Evolutionary conservation across 345 rosid species (phyloP), one percentile per base, ranked within the genome.

Genomic region (Lepidium sativum): DNA sequence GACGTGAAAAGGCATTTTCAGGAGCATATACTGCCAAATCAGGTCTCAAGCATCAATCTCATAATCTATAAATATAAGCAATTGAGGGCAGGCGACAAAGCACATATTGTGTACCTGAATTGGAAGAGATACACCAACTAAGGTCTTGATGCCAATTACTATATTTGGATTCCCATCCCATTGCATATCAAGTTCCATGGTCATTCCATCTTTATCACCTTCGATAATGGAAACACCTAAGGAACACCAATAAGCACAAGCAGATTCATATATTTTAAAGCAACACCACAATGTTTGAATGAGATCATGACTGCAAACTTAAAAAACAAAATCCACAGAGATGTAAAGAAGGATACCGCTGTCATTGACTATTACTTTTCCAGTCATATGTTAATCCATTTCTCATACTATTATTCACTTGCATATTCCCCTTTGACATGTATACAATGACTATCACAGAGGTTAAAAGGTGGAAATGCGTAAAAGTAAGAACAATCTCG

Each of bases 161-260:
- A 94, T 86, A 76, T 72, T 90, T 60, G 97, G 90, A 80, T 94
- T 90, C 16, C 91, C 99, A 82, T 94, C 99, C 99, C 99, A 94
- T 32, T 87, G 81, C 92, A 94, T 83, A 70, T 94, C 99, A 79
- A 94, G 75, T 77, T 94, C 99, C 92, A 90, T 82, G n/a, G 87
- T 94, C 60, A 90, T 61, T 17, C 86, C 80, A 35, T 72, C 65
- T 25, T 39, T 65, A 49, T 78, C 84, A 51, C 82, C 91, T 14
- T 94, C 96, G 56, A 94, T 47, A 62, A 94, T 74, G 25, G 83
- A 77, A 72, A 94, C 87, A 65, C 99, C 99, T 94, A 65, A 7
- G 58, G 34, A 63, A 56, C 17, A 59, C 13, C 50, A 52, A 60
- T 29, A 56, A 60, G 11, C 62, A 67, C 39, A 60, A 52, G 68